Conservation (phyloP, 2,329 filamentous ascomycete species). For the Ceratocystis cubensis region DNA sequence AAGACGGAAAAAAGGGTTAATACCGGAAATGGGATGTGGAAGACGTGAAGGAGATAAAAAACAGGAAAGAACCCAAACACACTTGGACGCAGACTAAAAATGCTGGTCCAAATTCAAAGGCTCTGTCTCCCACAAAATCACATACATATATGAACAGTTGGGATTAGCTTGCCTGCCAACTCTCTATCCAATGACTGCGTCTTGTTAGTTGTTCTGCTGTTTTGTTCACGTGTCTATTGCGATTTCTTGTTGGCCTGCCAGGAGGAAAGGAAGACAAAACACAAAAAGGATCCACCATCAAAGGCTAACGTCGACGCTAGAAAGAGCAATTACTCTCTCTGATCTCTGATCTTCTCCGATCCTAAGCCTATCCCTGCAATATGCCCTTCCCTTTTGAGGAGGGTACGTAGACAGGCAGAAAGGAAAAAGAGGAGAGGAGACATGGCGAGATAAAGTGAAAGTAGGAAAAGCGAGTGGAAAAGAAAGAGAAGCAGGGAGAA, state of each 20-base stretch:
- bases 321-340: conserved; percentile 5
- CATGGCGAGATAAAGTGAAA: not conserved
- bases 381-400: conserved; percentile 2
- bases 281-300: not conserved
- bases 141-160: too few relatives aligned
- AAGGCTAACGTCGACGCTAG: not conserved
- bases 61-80: not conserved
- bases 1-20: not conserved
- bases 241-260: not conserved
- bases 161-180: too few relatives aligned
- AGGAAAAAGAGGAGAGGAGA: not conserved
- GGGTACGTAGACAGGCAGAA: not conserved
- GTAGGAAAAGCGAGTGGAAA: not conserved
- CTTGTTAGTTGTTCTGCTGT: not conserved
- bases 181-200: too few relatives aligned
- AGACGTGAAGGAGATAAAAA: not conserved
- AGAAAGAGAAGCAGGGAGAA: not conserved
- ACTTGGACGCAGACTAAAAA: not conserved
- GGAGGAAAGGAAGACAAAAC: not conserved
- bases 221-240: not conserved
- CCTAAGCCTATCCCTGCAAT: not conserved
- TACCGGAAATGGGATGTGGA: too few relatives aligned
- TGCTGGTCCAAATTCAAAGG: too few relatives aligned
- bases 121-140: too few relatives aligned
- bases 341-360: not conserved